These are phyloP conservation scores for Eryngium alpinum DNA, from an alignment of 140 eudicot species.

Conservation along the genomic window DNA sequence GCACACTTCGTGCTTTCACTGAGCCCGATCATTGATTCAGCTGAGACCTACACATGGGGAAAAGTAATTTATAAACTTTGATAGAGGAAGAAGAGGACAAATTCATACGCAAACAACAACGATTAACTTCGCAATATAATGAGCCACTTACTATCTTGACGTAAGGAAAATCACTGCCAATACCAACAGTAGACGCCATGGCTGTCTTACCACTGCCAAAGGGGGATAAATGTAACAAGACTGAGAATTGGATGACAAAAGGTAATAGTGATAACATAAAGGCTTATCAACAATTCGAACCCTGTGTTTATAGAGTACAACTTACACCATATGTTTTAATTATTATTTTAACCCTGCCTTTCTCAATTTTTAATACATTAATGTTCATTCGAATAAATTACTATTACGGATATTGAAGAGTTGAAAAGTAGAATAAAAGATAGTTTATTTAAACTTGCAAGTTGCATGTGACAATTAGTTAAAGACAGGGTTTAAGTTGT, in stretches of 20 bases:
- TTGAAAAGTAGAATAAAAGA: too few species aligned
- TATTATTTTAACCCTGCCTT: too few species aligned
- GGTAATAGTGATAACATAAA: neutral
- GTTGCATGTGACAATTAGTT: too few species aligned
- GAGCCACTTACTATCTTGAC: slow-evolving; percentile 83
- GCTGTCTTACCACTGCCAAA: slow-evolving; percentile 94
- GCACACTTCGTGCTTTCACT: slow-evolving; percentile 96
- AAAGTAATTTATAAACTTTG: slow-evolving; percentile 3
- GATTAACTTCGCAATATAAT: neutral
- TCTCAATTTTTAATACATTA: too few species aligned
- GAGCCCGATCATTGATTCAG: slow-evolving; percentile 98
- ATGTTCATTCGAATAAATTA: too few species aligned
- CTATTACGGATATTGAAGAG: too few species aligned
- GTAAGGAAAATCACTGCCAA: slow-evolving; percentile 90
- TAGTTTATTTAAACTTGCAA: too few species aligned
- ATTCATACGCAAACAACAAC: neutral
- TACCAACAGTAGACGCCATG: slow-evolving; percentile 97
- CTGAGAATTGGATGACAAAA: neutral
- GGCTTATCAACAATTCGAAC: too few species aligned
- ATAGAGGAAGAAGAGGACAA: slow-evolving; percentile 2
- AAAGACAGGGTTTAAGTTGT: too few species aligned
- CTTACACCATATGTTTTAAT: too few species aligned
- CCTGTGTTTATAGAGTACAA: too few species aligned
- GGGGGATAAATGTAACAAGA: slow-evolving; percentile 1
- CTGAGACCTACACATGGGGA: slow-evolving; percentile 60